Evolutionary conservation across 23 red algal species (phyloP), one percentile per base, ranked within the genome.

Genomic region (Gracilariopsis chorda): DNA sequence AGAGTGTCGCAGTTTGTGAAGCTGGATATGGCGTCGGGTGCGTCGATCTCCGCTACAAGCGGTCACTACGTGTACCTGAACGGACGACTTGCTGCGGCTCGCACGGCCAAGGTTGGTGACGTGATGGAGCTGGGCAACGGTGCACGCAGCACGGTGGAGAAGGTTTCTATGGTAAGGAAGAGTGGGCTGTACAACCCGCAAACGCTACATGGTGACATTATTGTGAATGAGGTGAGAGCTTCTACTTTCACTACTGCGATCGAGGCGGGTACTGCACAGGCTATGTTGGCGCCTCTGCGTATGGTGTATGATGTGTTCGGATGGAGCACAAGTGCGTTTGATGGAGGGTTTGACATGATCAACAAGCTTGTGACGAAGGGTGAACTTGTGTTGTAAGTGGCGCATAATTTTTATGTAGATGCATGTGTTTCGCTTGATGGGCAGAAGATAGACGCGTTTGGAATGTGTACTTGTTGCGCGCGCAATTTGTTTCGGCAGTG

Each of bases 21-120:
- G 75, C 23, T 91, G 34, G 19, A 49, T 25, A 45, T 74, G 59
- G 58, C 39, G 42, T 35, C 21, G 20, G 88, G 88, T n/a, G 74
- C 7, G 8, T 16, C 25, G 7, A 2, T 91, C 11, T 58, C 76
- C 21, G 44, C 71, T 21, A 86, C 80, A 5, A 13, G 13, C 17
- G 82, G 80, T 19, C 91, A 94, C 43, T 94, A 87, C 32, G 23
- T 94, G 41, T 87, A 94, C 56, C 63, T 80, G 51, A 94, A 94
- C 41, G 81, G 69, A 0, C 27, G 20, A 28, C 28, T 94, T 51
- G 13, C 48, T 0, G 80, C 62, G 2, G 90, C 91, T 13, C 33
- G 46, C 0, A 41, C 16, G 8, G 91, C 87, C 24, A 43, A 65
- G 59, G 49, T 87, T 49, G 91, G 91, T 16, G 91, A 94, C 48